Conservation (phyloP, 306 rosid genomes). For the Citrullus colocynthis region DNA sequence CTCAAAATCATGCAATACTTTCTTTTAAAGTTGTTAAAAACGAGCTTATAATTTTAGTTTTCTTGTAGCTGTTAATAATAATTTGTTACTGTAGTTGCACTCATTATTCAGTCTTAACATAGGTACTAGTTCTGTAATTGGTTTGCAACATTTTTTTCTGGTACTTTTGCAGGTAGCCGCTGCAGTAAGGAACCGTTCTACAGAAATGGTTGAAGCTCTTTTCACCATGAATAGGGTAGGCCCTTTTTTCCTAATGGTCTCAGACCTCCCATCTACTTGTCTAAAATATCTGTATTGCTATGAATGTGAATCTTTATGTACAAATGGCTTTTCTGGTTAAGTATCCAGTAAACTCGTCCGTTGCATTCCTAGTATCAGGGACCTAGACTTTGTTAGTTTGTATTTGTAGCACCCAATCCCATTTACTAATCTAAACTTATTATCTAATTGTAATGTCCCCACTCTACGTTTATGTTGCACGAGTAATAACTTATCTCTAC, state of each 20-base stretch:
- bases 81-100: not conserved
- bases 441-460: not conserved
- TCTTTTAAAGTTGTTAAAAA: not conserved
- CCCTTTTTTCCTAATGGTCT: not conserved
- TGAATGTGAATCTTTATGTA: not conserved
- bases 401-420: not conserved
- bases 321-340: not conserved
- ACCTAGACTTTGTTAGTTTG: not conserved
- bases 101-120: not conserved
- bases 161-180: slow-evolving; percentile 51
- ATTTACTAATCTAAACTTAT: not conserved
- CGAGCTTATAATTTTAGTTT: not conserved
- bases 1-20: not conserved
- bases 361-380: not conserved
- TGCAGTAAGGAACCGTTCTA: slow-evolving; percentile 52
- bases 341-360: not conserved
- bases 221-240: slow-evolving; percentile 75
- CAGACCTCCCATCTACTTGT: too few relatives aligned
- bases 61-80: not conserved
- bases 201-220: slow-evolving; percentile 89
- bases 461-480: not conserved
- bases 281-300: not conserved
- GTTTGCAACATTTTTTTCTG: not conserved
- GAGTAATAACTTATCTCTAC: not conserved
- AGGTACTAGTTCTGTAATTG: not conserved